Evolutionary conservation across 192 early-diverging fungal species (phyloP), one percentile per base, ranked within the genome.

Genomic region (Neocallimastix lanati): DNA sequence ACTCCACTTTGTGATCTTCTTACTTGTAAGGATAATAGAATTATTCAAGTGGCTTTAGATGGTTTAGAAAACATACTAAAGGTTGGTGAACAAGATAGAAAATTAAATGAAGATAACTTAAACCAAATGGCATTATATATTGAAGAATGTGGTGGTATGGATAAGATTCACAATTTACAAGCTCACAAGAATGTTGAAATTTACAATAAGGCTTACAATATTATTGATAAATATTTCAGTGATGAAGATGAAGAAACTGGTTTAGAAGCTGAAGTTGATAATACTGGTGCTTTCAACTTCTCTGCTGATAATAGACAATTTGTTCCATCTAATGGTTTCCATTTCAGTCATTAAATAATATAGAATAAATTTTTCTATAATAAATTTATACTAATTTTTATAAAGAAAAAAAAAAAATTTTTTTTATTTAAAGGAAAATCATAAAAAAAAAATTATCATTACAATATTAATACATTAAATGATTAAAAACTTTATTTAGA

Each of bases 1-100:
- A 94, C 93, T 82, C 96, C 97, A 76, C 90, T 98, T 40, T 97
- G 96, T 85, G 95, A 98, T 82, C 89, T 99, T 81, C 85, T 99
- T 33, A 88, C 85, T 77, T 92, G 90, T 86, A 92, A 91, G 87
- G 98, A 98, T 84, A 94, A 94, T 87, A 96, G 96, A 87, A 96
- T 99, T 78, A 95, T 93, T 77, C 93, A 96, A 82, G 96, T 98
- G 11, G 96, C 96, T 28, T 84, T 98, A 78, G 98, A 99, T 82
- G 98, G 94, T 35, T 83, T 99, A 80, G 98, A 99, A 85, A 99
- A 98, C 85, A 95, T 98, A 83, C 87, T 99, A 29, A 96, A 95
- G 87, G 96, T 96, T 77, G 98, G 98, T 67, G 95, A 98, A 81
- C 81, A 90, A 76, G 95, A 96, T 80, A 92, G 91, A 84, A 86